Percentiles rank a stretch among this genome's conserved stretches.
Evolutionary conservation across 306 rosid genomes (phyloP).

Genomic region (Pyrus pyrifolia): DNA sequence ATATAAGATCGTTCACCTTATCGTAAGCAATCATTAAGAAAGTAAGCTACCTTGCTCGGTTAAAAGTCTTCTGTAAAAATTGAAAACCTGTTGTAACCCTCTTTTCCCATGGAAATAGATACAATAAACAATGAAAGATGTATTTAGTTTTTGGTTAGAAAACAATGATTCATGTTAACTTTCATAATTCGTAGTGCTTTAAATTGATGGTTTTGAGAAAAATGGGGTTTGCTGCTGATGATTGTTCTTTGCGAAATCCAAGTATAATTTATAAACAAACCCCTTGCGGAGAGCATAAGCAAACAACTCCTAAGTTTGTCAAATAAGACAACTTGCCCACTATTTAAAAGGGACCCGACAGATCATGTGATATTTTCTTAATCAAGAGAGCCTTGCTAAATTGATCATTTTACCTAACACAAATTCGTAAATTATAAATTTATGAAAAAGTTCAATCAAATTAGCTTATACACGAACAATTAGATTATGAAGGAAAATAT

Average conservation of each 20-base stretch:
- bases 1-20: too few species aligned
- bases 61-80: not conserved
- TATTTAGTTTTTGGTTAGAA: not conserved
- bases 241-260: not conserved
- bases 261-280: not conserved
- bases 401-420: not conserved
- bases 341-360: not conserved
- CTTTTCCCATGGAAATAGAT: not conserved
- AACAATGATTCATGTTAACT: not conserved
- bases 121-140: not conserved
- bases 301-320: not conserved
- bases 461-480: not conserved
- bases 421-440: not conserved
- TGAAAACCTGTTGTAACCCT: not conserved
- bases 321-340: slow-evolving; percentile 3
- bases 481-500: not conserved
- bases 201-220: not conserved
- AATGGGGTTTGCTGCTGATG: not conserved
- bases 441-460: not conserved
- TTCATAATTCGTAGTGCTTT: not conserved
- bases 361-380: not conserved
- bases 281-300: slow-evolving; percentile 6
- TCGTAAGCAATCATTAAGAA: too few species aligned
- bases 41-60: not conserved
- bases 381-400: not conserved